phyloP scores from a whole-genome alignment of 2,329 filamentous ascomycete genomes.

The Colletotrichum sp. region DNA sequence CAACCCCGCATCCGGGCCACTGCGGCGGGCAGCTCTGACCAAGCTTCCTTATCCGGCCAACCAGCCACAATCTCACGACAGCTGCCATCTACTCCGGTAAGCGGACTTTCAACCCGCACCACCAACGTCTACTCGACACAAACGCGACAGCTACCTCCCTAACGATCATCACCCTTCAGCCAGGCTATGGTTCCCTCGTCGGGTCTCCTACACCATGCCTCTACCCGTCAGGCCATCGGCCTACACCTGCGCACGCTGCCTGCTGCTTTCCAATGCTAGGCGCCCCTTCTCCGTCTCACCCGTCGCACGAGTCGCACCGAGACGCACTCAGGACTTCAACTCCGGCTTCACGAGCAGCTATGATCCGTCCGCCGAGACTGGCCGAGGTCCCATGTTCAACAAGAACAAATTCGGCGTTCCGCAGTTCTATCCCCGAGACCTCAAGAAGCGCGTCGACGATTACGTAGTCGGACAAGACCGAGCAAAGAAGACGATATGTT shows the following conservation, averaged over 20 bases:
- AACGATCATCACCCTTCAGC: neutral
- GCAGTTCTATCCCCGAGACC: constrained; percentile 64
- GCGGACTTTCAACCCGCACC: neutral
- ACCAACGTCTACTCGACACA: neutral
- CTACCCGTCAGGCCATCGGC: constrained; percentile 17
- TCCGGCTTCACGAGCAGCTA: constrained; percentile 65
- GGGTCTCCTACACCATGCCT: constrained; percentile 3
- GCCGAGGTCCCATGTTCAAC: constrained; percentile 65
- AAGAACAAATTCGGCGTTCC: constrained; percentile 64
- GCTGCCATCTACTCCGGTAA: constrained; percentile 3
- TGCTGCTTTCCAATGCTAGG: constrained; percentile 1
- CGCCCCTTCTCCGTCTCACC: constrained; percentile 33
- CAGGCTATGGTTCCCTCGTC: constrained; percentile 8
- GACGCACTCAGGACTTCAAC: constrained; percentile 55
- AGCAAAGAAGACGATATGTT: constrained; percentile 91
- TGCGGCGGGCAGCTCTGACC: neutral
- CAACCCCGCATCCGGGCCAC: constrained; percentile 17
- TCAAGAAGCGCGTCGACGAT: constrained; percentile 92
- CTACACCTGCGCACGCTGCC: constrained; percentile 19
- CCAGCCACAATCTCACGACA: constrained; percentile 6
- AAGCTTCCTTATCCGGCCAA: constrained; percentile 10
- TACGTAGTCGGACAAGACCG: constrained; percentile 96
- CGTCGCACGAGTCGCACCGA: constrained; percentile 29
- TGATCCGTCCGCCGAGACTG: constrained; percentile 57
- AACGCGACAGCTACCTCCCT: neutral